Evolutionary conservation across 805 yeast species (phyloP).

Genomic region (Candida broadrunensis): DNA sequence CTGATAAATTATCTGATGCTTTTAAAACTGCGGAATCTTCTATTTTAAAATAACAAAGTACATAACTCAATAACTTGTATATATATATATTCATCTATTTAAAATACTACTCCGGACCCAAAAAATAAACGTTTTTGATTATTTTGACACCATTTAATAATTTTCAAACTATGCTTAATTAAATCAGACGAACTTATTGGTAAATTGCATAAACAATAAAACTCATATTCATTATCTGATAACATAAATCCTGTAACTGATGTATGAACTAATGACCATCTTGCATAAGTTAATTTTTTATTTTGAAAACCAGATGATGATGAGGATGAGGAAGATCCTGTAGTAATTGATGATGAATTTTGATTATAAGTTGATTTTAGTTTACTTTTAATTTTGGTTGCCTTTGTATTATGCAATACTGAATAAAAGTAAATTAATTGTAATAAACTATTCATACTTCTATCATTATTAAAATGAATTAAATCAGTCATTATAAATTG

Average conservation of each 20-base stretch:
- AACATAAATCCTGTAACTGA: slow-evolving; percentile 35
- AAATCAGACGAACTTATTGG: slow-evolving; percentile 53
- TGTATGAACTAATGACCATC: slow-evolving; percentile 29
- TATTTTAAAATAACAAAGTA: slow-evolving; percentile 33
- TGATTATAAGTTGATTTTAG: background rate
- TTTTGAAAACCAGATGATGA: slow-evolving; percentile 4
- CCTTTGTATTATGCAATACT: slow-evolving; percentile 19
- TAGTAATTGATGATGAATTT: slow-evolving; percentile 6
- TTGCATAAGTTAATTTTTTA: slow-evolving; percentile 45
- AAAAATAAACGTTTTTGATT: slow-evolving; percentile 71
- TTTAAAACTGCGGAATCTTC: slow-evolving; percentile 56
- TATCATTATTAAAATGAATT: slow-evolving; percentile 14
- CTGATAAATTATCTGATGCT: slow-evolving; percentile 53
- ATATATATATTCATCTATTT: background rate
- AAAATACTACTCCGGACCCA: slow-evolving; percentile 64
- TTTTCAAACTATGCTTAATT: slow-evolving; percentile 57
- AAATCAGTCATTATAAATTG: slow-evolving; percentile 56
- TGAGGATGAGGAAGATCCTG: slow-evolving; percentile 2
- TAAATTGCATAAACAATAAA: slow-evolving; percentile 41
- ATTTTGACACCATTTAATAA: slow-evolving; percentile 73
- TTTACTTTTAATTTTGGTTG: slow-evolving; percentile 17
- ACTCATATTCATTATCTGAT: slow-evolving; percentile 30
- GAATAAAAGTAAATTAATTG: slow-evolving; percentile 38
- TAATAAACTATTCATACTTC: slow-evolving; percentile 24
- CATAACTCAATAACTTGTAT: too few relatives aligned